phyloP scores from a whole-genome alignment of 495 filamentous ascomycete species.

The Pseudoneurospora amorphoporcata region DNA sequence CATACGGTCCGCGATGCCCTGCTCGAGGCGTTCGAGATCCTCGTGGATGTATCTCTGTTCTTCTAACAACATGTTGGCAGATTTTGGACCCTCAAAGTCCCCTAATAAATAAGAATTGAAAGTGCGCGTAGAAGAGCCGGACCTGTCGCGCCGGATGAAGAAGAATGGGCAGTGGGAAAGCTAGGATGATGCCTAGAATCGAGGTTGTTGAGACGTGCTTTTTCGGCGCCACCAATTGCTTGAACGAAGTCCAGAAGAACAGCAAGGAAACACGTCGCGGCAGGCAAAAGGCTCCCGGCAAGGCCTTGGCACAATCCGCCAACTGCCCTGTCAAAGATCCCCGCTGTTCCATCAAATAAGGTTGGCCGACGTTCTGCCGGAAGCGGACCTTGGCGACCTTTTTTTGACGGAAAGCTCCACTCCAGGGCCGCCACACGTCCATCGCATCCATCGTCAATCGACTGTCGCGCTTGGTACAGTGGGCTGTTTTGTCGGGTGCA shows the following conservation, averaged over 20 bases:
- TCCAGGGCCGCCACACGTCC: not conserved
- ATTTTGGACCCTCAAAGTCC: not conserved
- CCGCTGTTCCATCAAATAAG: not conserved
- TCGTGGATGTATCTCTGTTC: conserved; percentile 89
- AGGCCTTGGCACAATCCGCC: not conserved
- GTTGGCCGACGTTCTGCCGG: not conserved
- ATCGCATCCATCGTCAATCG: conserved; percentile 1
- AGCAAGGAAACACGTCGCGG: not conserved
- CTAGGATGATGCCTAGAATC: not conserved
- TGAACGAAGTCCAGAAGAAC: not conserved
- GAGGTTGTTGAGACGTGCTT: not conserved
- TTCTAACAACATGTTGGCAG: conserved; percentile 65
- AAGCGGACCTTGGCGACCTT: not conserved
- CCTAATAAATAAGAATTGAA: not conserved
- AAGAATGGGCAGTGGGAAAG: not conserved
- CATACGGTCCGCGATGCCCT: conserved; percentile 82
- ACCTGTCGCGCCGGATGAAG: not conserved
- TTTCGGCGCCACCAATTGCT: not conserved
- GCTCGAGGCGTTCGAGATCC: conserved; percentile 89
- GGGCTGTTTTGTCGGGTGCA: not conserved
- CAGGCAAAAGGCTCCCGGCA: not conserved
- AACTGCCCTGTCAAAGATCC: not conserved
- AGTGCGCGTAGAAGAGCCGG: not conserved
- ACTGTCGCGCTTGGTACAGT: not conserved
- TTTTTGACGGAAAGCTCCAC: not conserved